Evolutionary conservation across 495 filamentous ascomycete genomes (phyloP), one percentile per base, ranked within the genome.

Genomic region (Aspergillus heteromorphus): DNA sequence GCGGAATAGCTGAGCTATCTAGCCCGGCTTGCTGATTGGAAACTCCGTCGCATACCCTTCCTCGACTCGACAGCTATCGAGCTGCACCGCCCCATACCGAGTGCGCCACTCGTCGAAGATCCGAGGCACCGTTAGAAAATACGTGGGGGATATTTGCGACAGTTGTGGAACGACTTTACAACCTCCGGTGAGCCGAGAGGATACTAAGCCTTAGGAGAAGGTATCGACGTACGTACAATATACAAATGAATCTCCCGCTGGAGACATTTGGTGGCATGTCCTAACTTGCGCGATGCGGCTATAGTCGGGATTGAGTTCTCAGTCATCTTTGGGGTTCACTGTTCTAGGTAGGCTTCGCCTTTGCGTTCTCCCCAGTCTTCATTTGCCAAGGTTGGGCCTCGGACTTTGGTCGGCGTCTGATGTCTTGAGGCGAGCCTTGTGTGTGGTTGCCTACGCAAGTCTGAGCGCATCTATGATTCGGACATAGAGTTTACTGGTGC

Each of bases 391-490:
- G 1, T 1, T 5, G 8, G 21, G 21, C 23, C 11, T 29, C 18
- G 17, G 18, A 10, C 21, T 29, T 20, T 16, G 16, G 21, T 9
- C 11, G 36, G 36, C 36, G 30, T 27, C 23, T 4, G 23, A 53
- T 53, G 51, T 53, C 20, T 45, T 17, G n/a, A 36, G 7, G 11
- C 8, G n/a, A 9, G 17, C 25, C 9, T 10, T 10, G 18, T 21
- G 21, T 31, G 19, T 53, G 51, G 51, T 34, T 40, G 31, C 2
- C 50, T 57, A 45, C 55, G 48, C 51, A 45, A 45, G 40, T 38
- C 11, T 56, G 34, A 42, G 54, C 58, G 55, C 65, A 62, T 70
- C 64, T 64, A 67, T 72, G 65, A 70, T 64, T 66, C 64, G 65
- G 56, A 49, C 60, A 30, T 9, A 29, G 25, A 40, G 38, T 47